These are phyloP conservation scores for Melastoma candidum DNA, from an alignment of 441 rosid species.

Conservation along the genomic window DNA sequence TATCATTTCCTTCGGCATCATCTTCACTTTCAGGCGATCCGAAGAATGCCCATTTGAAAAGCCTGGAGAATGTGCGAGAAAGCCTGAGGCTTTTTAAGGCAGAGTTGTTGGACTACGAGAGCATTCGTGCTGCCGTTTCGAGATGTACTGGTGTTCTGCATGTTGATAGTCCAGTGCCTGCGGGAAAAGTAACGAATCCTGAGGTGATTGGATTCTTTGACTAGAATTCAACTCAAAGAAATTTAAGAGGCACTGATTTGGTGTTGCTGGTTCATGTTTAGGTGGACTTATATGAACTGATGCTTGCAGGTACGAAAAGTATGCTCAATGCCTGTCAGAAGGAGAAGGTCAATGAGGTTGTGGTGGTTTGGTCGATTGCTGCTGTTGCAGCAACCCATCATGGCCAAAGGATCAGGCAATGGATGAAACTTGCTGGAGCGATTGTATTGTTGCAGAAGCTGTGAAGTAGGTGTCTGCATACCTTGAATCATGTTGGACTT, in stretches of 20 bases:
- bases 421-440: constrained; percentile 36
- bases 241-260: background rate
- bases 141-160: constrained; percentile 42
- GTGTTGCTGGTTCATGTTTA: background rate
- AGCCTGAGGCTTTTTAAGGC: constrained; percentile 33
- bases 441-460: constrained; percentile 17
- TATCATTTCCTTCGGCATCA: no score
- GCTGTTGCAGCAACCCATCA: constrained; percentile 23
- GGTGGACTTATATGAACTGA: constrained; percentile 31
- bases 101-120: constrained; percentile 28
- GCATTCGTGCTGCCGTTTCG: constrained; percentile 27
- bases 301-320: constrained; percentile 26
- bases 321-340: constrained; percentile 29
- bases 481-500: background rate
- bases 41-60: constrained; percentile 32
- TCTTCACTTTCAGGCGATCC: constrained; percentile 17
- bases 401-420: constrained; percentile 29
- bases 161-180: constrained; percentile 29
- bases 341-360: constrained; percentile 33
- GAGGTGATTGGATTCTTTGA: constrained; percentile 23
- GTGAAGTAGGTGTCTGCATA: background rate
- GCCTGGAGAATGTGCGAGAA: constrained; percentile 23
- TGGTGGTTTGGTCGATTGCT: constrained; percentile 27
- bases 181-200: constrained; percentile 17
- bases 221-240: background rate